Evolutionary conservation across 2,329 filamentous ascomycete species (phyloP), one percentile per base, ranked within the genome.

Genomic region (Talaromyces sp.): DNA sequence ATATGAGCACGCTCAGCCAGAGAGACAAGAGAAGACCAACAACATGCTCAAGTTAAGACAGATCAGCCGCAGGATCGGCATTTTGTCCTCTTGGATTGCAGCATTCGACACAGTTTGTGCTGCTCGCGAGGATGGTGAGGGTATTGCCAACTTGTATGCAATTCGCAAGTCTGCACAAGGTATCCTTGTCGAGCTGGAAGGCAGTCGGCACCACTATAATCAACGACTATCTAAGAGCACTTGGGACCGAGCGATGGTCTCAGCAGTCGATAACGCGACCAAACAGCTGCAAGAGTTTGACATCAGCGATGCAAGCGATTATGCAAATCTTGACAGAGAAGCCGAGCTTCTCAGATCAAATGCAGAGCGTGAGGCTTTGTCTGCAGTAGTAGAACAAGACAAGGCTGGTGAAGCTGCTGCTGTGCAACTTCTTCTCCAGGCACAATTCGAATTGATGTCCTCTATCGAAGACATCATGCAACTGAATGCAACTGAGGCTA

Each of bases 31-130:
- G 57, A 90, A 89, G 62, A 79, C 89, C 39, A 84, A 79, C 54
- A 86, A 86, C 65, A 90, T 95, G 86, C 90, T 90, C 76, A 91
- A 89, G 63, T 76, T 95, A 54, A 86, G 88, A 62, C 85, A 89
- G 49, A 86, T 96, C 29, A 91, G 96, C 75, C 84, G 91, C 60
- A 85, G 94, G 14, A 96, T 97, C 56, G 82, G 86, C 6, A 80
- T 96, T 55, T 80, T 99, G n/a, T 92, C 89, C 3, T 87, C 88
- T 1, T 99, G 94, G 94, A 88, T 97, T 51, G 89, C 89, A 1
- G 91, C 91, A 2, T 99, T 97, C 64, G 93, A 97, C 58, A 80
- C 82, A 1, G 84, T 95, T 2, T 93, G 88, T 62, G 90, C 91
- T 35, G 81, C 80, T 43, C 82, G 86, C 16, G 87, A 88, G 47